Evolutionary conservation across 768 basidiomycete genomes (phyloP), one percentile per base, ranked within the genome.

Genomic region (Russula sp.): DNA sequence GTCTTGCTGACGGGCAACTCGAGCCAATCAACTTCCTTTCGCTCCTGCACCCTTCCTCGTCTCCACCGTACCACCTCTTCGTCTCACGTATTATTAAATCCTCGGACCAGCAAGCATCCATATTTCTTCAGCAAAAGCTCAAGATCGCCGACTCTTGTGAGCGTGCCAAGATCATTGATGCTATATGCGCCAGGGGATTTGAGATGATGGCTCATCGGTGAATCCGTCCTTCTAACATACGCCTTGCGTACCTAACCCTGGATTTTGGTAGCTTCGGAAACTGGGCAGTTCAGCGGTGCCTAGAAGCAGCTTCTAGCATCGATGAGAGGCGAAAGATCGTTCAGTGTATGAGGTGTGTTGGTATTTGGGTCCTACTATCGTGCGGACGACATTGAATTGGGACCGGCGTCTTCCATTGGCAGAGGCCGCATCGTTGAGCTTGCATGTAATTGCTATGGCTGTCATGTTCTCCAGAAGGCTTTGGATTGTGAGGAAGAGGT

Each of bases 171-270:
- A 93, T 94, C 50, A 86, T 94, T 16, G 89, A 92, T 69, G 91
- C 91, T 52, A 93, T 93, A 61, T 91, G 89, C 64, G 80, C 84
- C 45, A 82, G 86, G 13, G 91, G 91, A 1, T 90, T 89, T 65
- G 91, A 94, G 72, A 93, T 93, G 91, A 94, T 94, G 91, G 91
- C 89, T 61, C 87, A 91, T 72, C 80, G 89, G 88, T 88, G 70
- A 42, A 74, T 67, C 42, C 53, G n/a, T 34, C 16, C 37, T 55
- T 31, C 31, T 52, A 22, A 63, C 10, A 54, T 13, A 31, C 31
- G n/a, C 18, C 13, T 22, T 32, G 37, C 6, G 31, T 48, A n/a
- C 47, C 40, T 51, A 27, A 44, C 55, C 54, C 54, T 35, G 32
- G 53, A 20, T 32, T 39, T 62, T 27, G 59, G 60, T 69, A 90